phyloP scores from a whole-genome alignment of 1,139 yeast species.

The Yamadazyma triangularis region DNA sequence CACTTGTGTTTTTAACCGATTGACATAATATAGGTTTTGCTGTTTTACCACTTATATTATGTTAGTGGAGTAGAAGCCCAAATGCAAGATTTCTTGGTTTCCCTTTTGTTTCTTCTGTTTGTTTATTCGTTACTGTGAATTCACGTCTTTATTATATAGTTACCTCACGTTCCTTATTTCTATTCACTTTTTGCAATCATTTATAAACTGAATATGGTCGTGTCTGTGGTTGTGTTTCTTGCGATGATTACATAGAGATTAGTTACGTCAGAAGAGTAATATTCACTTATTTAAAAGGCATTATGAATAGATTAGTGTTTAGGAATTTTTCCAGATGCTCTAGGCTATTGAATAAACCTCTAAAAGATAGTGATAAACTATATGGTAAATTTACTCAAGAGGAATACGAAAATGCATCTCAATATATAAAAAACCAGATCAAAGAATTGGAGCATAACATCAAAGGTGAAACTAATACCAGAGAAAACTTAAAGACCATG shows the following conservation, averaged over 20 bases:
- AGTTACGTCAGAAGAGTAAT: too few relatives aligned
- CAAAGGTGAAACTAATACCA: constrained; percentile 35
- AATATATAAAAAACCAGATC: constrained; percentile 31
- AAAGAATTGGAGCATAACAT: constrained; percentile 30
- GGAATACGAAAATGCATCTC: constrained; percentile 39
- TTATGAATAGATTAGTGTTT: too few relatives aligned
- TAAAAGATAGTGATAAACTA: constrained; percentile 3
- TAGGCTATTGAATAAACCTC: constrained; percentile 4
- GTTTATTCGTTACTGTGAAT: too few relatives aligned
- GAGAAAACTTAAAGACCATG: constrained; percentile 34
- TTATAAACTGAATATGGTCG: too few relatives aligned
- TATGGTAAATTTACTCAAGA: constrained; percentile 35
- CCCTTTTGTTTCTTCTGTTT: constrained; percentile 2
- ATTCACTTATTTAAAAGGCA: too few relatives aligned
- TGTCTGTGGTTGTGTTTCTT: too few relatives aligned
- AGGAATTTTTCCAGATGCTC: too few relatives aligned
- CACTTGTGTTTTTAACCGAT: constrained; percentile 16
- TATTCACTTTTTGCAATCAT: too few relatives aligned
- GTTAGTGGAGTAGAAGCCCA: constrained; percentile 17
- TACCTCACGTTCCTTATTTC: too few relatives aligned
- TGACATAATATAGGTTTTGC: constrained; percentile 12
- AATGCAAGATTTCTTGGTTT: constrained; percentile 13
- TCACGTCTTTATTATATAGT: too few relatives aligned
- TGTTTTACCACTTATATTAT: constrained; percentile 10
- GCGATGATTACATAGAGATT: too few relatives aligned